Percentiles rank a stretch among this genome's conserved stretches.
Conservation (phyloP, 2,329 filamentous ascomycete genomes). For the Ceratocystis eucalypticola region DNA sequence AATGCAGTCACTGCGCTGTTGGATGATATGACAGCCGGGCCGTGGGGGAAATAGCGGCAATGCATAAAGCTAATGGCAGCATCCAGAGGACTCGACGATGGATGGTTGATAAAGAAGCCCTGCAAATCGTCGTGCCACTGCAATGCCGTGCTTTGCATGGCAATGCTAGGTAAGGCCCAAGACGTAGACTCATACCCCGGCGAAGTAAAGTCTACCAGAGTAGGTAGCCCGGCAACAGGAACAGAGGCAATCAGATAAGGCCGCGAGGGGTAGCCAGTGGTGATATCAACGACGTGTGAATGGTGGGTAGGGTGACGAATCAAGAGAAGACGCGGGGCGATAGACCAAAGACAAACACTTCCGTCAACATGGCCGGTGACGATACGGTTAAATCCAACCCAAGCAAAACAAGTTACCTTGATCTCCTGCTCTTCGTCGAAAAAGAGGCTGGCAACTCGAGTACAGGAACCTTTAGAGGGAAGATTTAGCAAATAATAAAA, state of each 20-base stretch:
- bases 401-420: constrained; percentile 39
- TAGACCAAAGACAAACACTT: constrained; percentile 43
- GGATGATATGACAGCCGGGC: constrained; percentile 38
- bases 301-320: constrained; percentile 41
- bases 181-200: constrained; percentile 42
- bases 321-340: constrained; percentile 36
- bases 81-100: constrained; percentile 40
- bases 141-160: constrained; percentile 40
- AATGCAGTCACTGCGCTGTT: constrained; percentile 39
- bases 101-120: constrained; percentile 40
- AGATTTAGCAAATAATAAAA: constrained; percentile 21
- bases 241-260: constrained; percentile 43
- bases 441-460: constrained; percentile 33
- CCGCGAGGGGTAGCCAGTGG: constrained; percentile 42
- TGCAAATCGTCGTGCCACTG: constrained; percentile 43
- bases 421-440: constrained; percentile 36
- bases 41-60: constrained; percentile 38
- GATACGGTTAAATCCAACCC: constrained; percentile 42
- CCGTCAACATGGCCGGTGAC: constrained; percentile 44
- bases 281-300: constrained; percentile 40
- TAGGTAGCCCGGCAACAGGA: constrained; percentile 40
- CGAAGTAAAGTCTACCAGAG: constrained; percentile 39
- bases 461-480: constrained; percentile 28
- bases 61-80: constrained; percentile 41
- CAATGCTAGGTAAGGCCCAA: constrained; percentile 37